Conservation (phyloP, 2,329 filamentous ascomycete genomes). For the Exophiala calicioides region DNA sequence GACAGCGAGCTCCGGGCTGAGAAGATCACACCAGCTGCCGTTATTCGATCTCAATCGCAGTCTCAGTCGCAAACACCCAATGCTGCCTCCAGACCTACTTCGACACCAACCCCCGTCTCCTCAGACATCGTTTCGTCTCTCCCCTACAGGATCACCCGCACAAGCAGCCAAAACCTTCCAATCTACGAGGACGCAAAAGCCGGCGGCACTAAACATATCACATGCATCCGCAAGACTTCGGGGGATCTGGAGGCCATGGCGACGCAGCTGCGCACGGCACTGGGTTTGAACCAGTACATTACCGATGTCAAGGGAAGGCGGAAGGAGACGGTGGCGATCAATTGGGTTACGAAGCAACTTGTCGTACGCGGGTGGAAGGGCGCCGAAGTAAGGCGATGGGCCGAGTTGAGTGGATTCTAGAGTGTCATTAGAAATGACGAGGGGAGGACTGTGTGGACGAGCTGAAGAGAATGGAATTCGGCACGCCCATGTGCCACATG, state of each 20-base stretch:
- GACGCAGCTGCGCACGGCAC: conserved; percentile 60
- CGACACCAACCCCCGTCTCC: conserved; percentile 35
- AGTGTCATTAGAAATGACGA: background rate
- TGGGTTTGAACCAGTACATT: conserved; percentile 58
- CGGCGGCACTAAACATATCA: conserved; percentile 74
- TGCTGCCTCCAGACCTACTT: conserved; percentile 40
- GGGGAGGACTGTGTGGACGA: too few species aligned
- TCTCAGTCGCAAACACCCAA: conserved; percentile 36
- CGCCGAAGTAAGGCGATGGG: conserved; percentile 32
- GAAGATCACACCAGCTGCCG: conserved; percentile 8
- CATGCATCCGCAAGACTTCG: conserved; percentile 74
- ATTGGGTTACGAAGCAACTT: conserved; percentile 69
- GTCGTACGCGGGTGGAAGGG: conserved; percentile 64
- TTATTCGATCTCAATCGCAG: conserved; percentile 12
- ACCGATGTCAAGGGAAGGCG: conserved; percentile 34
- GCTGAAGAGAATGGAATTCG: too few species aligned
- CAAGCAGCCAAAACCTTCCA: conserved; percentile 68
- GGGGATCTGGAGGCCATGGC: conserved; percentile 68
- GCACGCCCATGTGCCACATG: too few species aligned
- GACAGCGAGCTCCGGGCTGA: conserved; percentile 11
- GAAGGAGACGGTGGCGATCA: conserved; percentile 49
- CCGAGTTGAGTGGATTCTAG: conserved; percentile 32
- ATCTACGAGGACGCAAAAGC: conserved; percentile 74
- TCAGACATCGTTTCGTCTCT: conserved; percentile 40
- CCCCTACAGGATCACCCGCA: conserved; percentile 72